Conservation (phyloP, 257 asterid species). For the Gentiana macrophylla region DNA sequence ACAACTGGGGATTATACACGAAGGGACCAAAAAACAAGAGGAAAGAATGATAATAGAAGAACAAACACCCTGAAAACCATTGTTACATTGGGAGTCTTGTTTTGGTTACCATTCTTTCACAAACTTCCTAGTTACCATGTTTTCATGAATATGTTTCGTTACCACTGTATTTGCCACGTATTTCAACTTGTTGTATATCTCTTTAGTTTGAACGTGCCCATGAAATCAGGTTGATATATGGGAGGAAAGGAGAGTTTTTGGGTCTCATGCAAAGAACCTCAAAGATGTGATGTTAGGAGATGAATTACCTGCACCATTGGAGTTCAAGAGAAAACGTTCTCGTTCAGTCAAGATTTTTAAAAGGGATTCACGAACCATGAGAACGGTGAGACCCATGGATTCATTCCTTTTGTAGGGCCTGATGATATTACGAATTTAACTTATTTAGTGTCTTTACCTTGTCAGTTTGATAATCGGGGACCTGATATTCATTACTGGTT, state of each 20-base stretch:
- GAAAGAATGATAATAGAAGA: not conserved
- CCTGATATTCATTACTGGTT: conserved; percentile 8
- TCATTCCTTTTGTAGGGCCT: conserved; percentile 5
- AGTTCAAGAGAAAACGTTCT: conserved; percentile 60
- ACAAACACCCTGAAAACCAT: too few relatives aligned
- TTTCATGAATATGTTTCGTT: too few relatives aligned
- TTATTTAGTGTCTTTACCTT: conserved; percentile 7
- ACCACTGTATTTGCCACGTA: too few relatives aligned
- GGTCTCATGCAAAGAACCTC: conserved; percentile 57
- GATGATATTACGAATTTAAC: conserved; percentile 7
- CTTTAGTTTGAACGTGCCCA: not conserved
- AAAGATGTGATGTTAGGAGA: conserved; percentile 75
- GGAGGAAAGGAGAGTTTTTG: conserved; percentile 92
- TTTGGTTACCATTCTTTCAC: too few relatives aligned
- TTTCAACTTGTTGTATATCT: not conserved
- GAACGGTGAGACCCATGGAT: conserved; percentile 42
- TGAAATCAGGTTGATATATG: conserved; percentile 59
- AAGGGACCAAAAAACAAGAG: not conserved
- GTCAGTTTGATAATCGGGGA: not conserved
- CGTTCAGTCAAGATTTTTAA: conserved; percentile 69
- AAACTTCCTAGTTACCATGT: too few relatives aligned
- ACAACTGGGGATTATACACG: too few relatives aligned
- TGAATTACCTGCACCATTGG: conserved; percentile 65
- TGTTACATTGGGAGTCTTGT: too few relatives aligned
- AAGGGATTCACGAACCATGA: conserved; percentile 78